Evolutionary conservation across 352 stramenopile genomes (phyloP), one percentile per base, ranked within the genome.

Genomic region (Pythium vanterpoolii): DNA sequence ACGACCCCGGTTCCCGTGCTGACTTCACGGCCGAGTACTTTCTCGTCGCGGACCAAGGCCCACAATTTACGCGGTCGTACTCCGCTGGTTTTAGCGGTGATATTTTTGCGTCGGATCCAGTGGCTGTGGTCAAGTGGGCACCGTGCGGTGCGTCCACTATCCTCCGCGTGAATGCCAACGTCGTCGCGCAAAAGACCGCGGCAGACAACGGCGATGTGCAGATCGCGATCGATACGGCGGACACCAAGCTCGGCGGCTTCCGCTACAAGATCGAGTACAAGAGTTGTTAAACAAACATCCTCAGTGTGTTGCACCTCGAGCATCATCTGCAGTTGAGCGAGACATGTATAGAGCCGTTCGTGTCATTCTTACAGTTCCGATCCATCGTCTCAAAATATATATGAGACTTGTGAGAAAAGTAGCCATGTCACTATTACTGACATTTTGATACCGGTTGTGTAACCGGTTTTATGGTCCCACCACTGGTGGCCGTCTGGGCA

Each of bases 21-120:
- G 58, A 76, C 44, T 83, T 79, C 47, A 62, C 79, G 44, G 71
- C 71, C 24, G 72, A 83, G 58, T 83, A 83, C 52, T 83, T 76
- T 64, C 77, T 83, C 28, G 74, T 71, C n/a, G 74, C 71, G 11
- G 62, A 76, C 21, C 66, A 68, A 19, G 74, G 74, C 5, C 74
- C 74, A 7, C 39, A 60, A 1, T 62, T 60, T 11, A 54, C 47
- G 40, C 54, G 79, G 42, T 73, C 63, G 27, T 83, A 74, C 48
- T 18, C 27, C 2, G 36, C 60, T 3, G 64, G 69, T 1, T 73
- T 83, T 39, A 73, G 62, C 51, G 68, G 79, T 45, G 67, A 77
- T 39, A 63, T 82, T 23, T 52, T 52, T n/a, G 44, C 26, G 8
- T 40, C 45, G 6, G 45, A 52, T 10, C 65, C 63, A 2, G 69